Evolutionary conservation across 169 alveolate species (phyloP), one percentile per base, ranked within the genome.

Genomic region (Babesia gibsoni): DNA sequence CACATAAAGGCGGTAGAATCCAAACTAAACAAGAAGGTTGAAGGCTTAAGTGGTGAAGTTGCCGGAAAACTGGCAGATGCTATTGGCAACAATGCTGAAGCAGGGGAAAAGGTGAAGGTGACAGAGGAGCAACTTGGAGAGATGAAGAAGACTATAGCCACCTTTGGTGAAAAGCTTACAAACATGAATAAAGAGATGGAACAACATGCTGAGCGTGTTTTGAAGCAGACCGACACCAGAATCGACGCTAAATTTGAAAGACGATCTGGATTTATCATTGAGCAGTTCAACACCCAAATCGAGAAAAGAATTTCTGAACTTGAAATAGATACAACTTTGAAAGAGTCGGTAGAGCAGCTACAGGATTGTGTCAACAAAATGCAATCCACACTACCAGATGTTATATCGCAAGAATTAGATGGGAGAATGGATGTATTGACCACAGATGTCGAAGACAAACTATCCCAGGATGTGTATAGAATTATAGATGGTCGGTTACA

Each of bases 391-490:
- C 48, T 49, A 16, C 39, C 33, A n/a, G 72, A 36, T 8, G 16
- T 30, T 5, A 58, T 49, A 1, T 27, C 72, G 5, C 72, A 61
- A 23, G 72, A 61, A 45, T 42, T 41, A 32, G 72, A 61, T 29
- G 72, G 39, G 5, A 61, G 46, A 45, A 42, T 56, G 3, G 50
- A 52, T 1, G 52, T 57, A 23, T 41, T 42, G 52, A 46, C 43
- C 37, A 69, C 36, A 63, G 56, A 61, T 56, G 30, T 69, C 54
- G 50, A 36, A 16, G 81, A 69, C 52, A 50, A 69, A 43, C 12
- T 41, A 39, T 54, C 81, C 7, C 72, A 56, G 9, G 81, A 54
- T 18, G 32, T 52, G 42, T 54, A 41, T 52, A 41, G 70, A 3
- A 39, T 54, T 0, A 27, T 58, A 30, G 72, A 61, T 0, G 72